Base-by-base conservation (phyloP, 768 basidiomycete species). In the Boletus sp. region DNA sequence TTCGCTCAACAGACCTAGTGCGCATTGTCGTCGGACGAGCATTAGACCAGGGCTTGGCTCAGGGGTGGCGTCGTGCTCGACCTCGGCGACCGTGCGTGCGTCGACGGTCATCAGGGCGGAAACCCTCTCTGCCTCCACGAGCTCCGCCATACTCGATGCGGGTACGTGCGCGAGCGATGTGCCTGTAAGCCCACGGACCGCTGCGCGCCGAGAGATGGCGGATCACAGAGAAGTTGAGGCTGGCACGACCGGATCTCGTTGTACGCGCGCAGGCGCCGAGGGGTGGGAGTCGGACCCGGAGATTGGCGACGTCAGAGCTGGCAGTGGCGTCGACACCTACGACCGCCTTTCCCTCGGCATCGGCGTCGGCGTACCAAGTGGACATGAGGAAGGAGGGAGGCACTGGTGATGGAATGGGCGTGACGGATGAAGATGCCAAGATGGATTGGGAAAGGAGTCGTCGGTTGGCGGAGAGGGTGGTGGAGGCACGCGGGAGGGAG, bases 221-320 rank as follows among this genome's bases (percentile, higher is more conserved):
- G 35, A 67, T 65, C 40, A 76, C 76, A 1, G 76, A 79, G 37
- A 76, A 75, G 37, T 67, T 84, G 15, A 73, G 76, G 5, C 64
- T 62, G 14, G 79, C 78, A 11, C 75, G 77, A 29, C 83, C 82
- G 3, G 74, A 78, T 52, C 71, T 76, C 8, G 75, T 77, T 2
- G 64, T 65, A 7, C 62, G 71, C 3, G 46, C 47, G 6, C 73
- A 69, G 50, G 62, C 68, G 10, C 68, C 69, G 14, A 64, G 58
- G 47, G 54, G 67, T 14, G 41, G 64, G 18, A 67, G 59, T 15
- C 17, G 18, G 54, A 61, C 3, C 24, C 24, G 10, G 8, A 14
- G 2, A 24, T 47, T 56, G 17, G 12, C 4, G 5, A 18, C 6
- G 14, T 17, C 49, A 7, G 9, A 8, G 11, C 5, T 33, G 42